Percentiles rank a stretch among this genome's conserved stretches.
These are phyloP conservation scores for Neoarthrinium moseri DNA, from an alignment of 2,329 filamentous ascomycete genomes.

Conservation along the genomic window DNA sequence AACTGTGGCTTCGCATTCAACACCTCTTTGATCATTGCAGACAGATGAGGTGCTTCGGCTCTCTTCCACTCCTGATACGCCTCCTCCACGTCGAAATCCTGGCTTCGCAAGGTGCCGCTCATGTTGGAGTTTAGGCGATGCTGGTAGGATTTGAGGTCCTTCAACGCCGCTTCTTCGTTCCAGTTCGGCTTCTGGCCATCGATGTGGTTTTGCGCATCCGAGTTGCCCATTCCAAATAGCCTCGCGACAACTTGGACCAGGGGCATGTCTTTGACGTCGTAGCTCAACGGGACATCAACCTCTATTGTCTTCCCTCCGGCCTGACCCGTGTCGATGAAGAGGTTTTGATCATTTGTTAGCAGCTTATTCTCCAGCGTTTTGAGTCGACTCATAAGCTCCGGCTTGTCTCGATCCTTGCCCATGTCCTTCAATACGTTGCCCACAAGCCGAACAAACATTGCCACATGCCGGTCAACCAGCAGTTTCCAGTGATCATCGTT, in stretches of 20 bases:
- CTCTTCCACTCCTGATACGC: conserved; percentile 90
- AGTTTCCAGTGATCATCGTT: conserved; percentile 89
- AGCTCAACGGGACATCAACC: conserved; percentile 77
- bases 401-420: conserved; percentile 80
- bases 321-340: conserved; percentile 63
- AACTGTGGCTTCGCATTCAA: conserved; percentile 83
- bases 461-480: conserved; percentile 90
- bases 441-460: conserved; percentile 87
- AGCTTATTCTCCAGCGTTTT: conserved; percentile 88
- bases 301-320: conserved; percentile 69
- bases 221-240: conserved; percentile 78
- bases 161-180: conserved; percentile 89
- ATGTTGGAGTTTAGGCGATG: conserved; percentile 80
- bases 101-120: conserved; percentile 71
- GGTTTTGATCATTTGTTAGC: conserved; percentile 88
- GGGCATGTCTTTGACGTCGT: conserved; percentile 96
- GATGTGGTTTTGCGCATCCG: conserved; percentile 83
- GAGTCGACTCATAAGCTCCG: conserved; percentile 78
- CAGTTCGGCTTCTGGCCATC: conserved; percentile 76
- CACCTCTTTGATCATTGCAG: conserved; percentile 91
- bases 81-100: conserved; percentile 89
- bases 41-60: conserved; percentile 81
- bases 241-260: conserved; percentile 83
- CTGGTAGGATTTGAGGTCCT: conserved; percentile 92
- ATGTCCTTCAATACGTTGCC: conserved; percentile 77